Conservation (phyloP, 495 filamentous ascomycete genomes). For the Aspergillus sclerotioniger region DNA sequence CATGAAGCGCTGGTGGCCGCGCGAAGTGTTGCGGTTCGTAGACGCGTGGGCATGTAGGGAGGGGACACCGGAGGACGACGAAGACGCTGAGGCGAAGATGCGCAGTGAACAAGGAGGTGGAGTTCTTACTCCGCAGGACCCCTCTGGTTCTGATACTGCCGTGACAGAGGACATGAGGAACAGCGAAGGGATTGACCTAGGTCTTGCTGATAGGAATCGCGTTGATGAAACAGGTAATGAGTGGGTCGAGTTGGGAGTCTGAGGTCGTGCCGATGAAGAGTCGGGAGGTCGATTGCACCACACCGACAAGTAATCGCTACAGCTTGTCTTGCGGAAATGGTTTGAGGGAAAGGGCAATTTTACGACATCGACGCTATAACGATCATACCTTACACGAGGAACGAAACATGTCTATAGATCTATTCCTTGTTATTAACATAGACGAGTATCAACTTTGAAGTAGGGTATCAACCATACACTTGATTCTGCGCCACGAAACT, state of each 20-base stretch:
- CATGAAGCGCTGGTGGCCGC: conserved; percentile 64
- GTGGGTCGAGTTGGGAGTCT: conserved; percentile 29
- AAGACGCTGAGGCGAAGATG: conserved; percentile 35
- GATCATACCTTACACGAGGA: too few relatives aligned
- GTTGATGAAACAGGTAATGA: conserved; percentile 17
- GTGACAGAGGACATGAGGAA: neutral
- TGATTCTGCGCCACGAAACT: neutral
- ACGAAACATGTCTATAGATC: neutral
- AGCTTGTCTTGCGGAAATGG: too few relatives aligned
- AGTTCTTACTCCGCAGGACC: neutral
- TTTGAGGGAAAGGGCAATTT: too few relatives aligned
- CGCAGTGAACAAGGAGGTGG: conserved; percentile 7
- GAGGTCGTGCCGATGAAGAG: conserved; percentile 24
- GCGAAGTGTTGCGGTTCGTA: conserved; percentile 61
- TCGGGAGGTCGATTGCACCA: conserved; percentile 7
- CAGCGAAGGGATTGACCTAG: neutral
- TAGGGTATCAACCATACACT: conserved; percentile 6
- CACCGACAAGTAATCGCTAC: neutral
- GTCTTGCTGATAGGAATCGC: neutral
- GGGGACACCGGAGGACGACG: conserved; percentile 62
- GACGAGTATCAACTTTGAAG: neutral
- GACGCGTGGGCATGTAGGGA: conserved; percentile 71
- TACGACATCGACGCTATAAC: too few relatives aligned
- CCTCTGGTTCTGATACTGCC: neutral
- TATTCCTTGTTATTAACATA: neutral